A percentile compares a stretch with the other conserved stretches of the same genome.
These are phyloP conservation scores for Cladosporium halotolerans DNA, from an alignment of 2,329 filamentous ascomycete species.

Conservation along the genomic window DNA sequence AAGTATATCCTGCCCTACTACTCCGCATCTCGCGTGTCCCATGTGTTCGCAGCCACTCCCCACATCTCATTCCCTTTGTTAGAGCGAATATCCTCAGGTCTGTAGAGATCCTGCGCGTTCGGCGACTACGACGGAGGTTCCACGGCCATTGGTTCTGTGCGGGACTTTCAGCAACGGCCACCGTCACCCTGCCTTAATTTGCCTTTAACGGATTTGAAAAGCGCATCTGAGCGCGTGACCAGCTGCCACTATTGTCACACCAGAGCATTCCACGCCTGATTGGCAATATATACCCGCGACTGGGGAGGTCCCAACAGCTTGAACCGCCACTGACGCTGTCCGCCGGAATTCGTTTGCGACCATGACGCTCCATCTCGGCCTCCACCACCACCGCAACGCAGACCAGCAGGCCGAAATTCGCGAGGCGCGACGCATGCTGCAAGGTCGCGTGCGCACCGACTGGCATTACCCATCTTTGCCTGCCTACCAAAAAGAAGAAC, in stretches of 20 bases:
- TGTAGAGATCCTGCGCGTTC: too few relatives aligned
- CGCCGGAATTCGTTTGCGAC: background rate
- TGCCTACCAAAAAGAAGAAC: constrained; percentile 15
- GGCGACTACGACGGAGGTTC: too few relatives aligned
- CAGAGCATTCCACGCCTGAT: too few relatives aligned
- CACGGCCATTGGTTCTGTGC: too few relatives aligned
- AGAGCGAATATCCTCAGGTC: too few relatives aligned
- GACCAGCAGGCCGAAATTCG: constrained; percentile 34
- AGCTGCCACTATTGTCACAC: too few relatives aligned
- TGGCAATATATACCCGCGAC: background rate
- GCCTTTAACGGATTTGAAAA: too few relatives aligned
- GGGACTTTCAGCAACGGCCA: too few relatives aligned
- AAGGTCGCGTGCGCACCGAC: constrained; percentile 38
- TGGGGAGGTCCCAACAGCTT: background rate
- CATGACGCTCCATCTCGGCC: constrained; percentile 27
- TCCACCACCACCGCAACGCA: constrained; percentile 20
- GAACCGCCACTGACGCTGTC: constrained; percentile 1
- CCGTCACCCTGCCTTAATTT: too few relatives aligned
- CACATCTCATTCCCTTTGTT: too few relatives aligned
- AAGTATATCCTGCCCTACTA: background rate
- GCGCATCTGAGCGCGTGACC: constrained; percentile 2
- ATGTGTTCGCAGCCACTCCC: too few relatives aligned
- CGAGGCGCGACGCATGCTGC: constrained; percentile 37
- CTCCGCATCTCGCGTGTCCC: background rate
- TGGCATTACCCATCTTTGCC: constrained; percentile 38